A percentile compares a stretch with the other conserved stretches of the same genome.
Evolutionary conservation across 805 yeast species (phyloP).

Genomic region (Lachancea fermentati): DNA sequence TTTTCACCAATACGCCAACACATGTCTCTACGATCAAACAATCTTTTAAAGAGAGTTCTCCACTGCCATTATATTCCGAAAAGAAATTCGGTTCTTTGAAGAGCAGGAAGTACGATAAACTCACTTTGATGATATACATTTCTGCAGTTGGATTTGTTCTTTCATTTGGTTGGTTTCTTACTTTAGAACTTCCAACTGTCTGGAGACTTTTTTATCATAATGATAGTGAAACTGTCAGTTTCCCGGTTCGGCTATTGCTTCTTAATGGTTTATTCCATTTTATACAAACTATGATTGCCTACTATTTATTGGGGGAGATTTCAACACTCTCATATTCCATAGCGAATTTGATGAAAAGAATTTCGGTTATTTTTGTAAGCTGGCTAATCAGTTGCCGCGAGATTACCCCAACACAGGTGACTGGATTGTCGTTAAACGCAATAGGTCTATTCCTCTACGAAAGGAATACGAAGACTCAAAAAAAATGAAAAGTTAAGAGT

Average conservation of each 20-base stretch:
- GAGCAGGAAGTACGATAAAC: conserved; percentile 58
- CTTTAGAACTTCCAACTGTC: conserved; percentile 48
- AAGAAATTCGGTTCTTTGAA: conserved; percentile 4
- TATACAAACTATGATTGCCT: conserved; percentile 72
- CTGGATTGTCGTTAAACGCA: conserved; percentile 48
- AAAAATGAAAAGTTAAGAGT: no score
- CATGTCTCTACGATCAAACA: conserved; percentile 3
- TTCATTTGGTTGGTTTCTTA: conserved; percentile 69
- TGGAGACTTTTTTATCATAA: conserved; percentile 16
- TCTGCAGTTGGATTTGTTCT: conserved; percentile 65
- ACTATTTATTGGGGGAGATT: conserved; percentile 71
- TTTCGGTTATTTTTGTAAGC: conserved; percentile 75
- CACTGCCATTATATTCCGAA: conserved; percentile 16
- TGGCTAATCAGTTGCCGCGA: conserved; percentile 55
- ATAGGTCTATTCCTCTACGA: conserved; percentile 59
- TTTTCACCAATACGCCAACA: conserved; percentile 46
- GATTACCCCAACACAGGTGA: conserved; percentile 41
- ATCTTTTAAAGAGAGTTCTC: conserved; percentile 13
- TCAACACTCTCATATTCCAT: conserved; percentile 84
- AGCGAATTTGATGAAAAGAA: conserved; percentile 82
- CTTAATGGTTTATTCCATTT: conserved; percentile 75
- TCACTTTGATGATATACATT: conserved; percentile 76
- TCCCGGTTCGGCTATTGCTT: conserved; percentile 47
- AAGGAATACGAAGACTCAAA: conserved; percentile 20
- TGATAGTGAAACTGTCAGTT: conserved; percentile 22